Conservation (phyloP, 192 early-diverging fungal genomes). For the Coemansia sp. region DNA sequence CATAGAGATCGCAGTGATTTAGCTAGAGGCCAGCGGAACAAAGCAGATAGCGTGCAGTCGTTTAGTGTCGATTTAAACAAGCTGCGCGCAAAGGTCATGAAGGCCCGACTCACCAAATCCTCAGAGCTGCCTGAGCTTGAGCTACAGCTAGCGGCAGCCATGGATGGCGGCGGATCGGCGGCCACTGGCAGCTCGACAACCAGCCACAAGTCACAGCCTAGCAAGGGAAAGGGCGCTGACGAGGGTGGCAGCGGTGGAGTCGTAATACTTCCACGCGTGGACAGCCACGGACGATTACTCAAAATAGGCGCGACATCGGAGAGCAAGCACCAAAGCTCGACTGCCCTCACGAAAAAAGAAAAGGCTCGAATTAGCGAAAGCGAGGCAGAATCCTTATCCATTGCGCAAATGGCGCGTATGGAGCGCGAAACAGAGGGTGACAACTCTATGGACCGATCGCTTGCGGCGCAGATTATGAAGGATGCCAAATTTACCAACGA, state of each 20-base stretch:
- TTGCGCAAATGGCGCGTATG: conserved; percentile 33
- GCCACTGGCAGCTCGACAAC: not conserved
- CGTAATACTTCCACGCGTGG: conserved; percentile 42
- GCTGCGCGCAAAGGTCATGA: conserved; percentile 77
- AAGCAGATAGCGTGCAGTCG: conserved; percentile 4
- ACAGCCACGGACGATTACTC: conserved; percentile 39
- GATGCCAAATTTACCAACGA: conserved; percentile 60
- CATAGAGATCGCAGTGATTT: not conserved
- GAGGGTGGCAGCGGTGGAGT: conserved; percentile 14
- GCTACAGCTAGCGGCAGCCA: conserved; percentile 69
- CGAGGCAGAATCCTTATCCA: not conserved
- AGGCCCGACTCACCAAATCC: conserved; percentile 73
- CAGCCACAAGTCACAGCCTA: not conserved
- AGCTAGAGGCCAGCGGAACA: not conserved
- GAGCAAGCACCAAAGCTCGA: not conserved
- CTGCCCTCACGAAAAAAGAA: conserved; percentile 1
- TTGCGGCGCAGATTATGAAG: conserved; percentile 45
- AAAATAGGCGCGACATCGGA: conserved; percentile 9
- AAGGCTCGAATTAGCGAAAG: conserved; percentile 17
- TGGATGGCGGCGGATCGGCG: conserved; percentile 38
- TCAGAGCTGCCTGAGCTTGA: conserved; percentile 69
- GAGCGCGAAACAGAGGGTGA: conserved; percentile 35
- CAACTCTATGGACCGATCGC: conserved; percentile 18
- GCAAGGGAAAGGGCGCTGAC: not conserved
- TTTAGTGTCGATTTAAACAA: conserved; percentile 75